These are phyloP conservation scores for Polytrichum commune DNA, from an alignment of 225 moss, liverwort and hornwort genomes.

Conservation along the genomic window DNA sequence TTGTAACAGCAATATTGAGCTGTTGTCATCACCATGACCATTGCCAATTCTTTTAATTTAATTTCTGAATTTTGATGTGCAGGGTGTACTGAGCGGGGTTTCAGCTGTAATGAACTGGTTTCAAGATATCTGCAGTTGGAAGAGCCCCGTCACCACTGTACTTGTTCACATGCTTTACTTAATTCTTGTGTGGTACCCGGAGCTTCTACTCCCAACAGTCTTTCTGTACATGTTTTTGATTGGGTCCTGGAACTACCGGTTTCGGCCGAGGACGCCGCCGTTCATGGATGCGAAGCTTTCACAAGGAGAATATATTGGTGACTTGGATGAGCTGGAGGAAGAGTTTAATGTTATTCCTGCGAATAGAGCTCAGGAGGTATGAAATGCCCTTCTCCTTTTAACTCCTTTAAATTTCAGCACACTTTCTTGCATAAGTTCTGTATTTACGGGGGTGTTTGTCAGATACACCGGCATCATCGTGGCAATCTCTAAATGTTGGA, in stretches of 20 bases:
- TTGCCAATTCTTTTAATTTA: too few species aligned
- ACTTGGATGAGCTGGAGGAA: constrained; percentile 89
- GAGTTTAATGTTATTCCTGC: constrained; percentile 93
- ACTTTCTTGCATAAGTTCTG: background rate
- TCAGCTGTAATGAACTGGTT: constrained; percentile 88
- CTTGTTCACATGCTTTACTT: constrained; percentile 79
- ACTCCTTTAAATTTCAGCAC: background rate
- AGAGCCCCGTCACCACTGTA: constrained; percentile 83
- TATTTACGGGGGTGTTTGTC: background rate
- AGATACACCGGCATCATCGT: too few species aligned
- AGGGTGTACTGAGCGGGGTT: constrained; percentile 71
- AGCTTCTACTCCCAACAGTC: constrained; percentile 81
- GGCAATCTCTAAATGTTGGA: too few species aligned
- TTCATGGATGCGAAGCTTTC: constrained; percentile 96
- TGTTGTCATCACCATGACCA: too few species aligned
- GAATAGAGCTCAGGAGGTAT: constrained; percentile 75
- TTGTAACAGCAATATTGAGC: too few species aligned
- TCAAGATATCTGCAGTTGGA: constrained; percentile 85
- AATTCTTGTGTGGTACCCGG: constrained; percentile 93
- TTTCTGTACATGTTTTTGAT: constrained; percentile 94
- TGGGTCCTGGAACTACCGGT: constrained; percentile 91
- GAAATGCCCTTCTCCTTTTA: background rate
- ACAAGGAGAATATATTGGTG: constrained; percentile 78
- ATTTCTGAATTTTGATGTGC: constrained; percentile 10
- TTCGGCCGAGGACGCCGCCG: constrained; percentile 67